A percentile compares a stretch with the other conserved stretches of the same genome.
Conservation (phyloP, 1,139 yeast genomes). For the Yamadazyma trypodendri region DNA sequence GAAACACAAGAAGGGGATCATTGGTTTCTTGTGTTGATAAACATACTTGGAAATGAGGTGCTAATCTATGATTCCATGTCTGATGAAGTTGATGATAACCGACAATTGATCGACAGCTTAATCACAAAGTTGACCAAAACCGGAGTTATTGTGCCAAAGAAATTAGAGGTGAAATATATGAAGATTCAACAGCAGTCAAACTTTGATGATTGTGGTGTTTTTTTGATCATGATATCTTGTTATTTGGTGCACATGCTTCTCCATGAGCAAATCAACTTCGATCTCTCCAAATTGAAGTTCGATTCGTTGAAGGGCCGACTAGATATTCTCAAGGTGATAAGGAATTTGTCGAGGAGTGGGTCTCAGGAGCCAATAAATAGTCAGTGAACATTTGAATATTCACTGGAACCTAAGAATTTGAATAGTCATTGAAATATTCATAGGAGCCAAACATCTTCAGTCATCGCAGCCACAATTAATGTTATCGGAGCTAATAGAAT, state of each 20-base stretch:
- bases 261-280: slow-evolving; percentile 22
- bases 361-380: too few species aligned
- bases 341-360: too few species aligned
- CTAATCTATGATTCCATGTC: slow-evolving; percentile 44
- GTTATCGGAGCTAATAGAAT: too few species aligned
- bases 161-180: slow-evolving; percentile 25
- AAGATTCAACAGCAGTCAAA: slow-evolving; percentile 44
- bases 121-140: slow-evolving; percentile 19
- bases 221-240: slow-evolving; percentile 41
- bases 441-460: too few species aligned
- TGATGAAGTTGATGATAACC: slow-evolving; percentile 18
- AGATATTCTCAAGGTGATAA: slow-evolving; percentile 20
- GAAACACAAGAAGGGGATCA: slow-evolving; percentile 47
- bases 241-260: slow-evolving; percentile 28
- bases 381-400: too few species aligned
- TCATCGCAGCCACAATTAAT: too few species aligned
- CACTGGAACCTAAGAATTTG: too few species aligned
- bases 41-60: slow-evolving; percentile 29
- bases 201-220: slow-evolving; percentile 49
- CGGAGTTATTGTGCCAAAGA: slow-evolving; percentile 8
- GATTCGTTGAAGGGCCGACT: slow-evolving; percentile 32
- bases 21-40: slow-evolving; percentile 41
- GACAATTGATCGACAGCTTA: slow-evolving; percentile 22
- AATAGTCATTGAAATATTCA: too few species aligned
- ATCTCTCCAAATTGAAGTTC: slow-evolving; percentile 26